phyloP scores from a whole-genome alignment of 495 filamentous ascomycete species.

The Daldinia loculata region DNA sequence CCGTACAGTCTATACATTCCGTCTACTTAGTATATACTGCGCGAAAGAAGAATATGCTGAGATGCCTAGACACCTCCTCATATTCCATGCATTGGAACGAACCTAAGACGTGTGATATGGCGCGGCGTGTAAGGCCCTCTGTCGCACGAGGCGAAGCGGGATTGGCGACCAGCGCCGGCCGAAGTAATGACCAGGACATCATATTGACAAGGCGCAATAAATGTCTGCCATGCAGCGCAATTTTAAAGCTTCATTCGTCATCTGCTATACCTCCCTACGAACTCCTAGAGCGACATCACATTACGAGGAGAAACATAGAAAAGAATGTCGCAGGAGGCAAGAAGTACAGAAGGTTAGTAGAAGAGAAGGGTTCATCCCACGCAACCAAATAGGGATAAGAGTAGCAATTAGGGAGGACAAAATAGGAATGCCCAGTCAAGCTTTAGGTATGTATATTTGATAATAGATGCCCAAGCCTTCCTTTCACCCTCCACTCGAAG shows the following conservation, averaged over 20 bases:
- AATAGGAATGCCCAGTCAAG: slow-evolving; percentile 16
- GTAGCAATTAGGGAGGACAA: slow-evolving; percentile 21
- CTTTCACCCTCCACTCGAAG: slow-evolving; percentile 16
- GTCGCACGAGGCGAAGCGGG: slow-evolving; percentile 40
- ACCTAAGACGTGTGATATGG: slow-evolving; percentile 42
- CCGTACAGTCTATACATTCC: slow-evolving; percentile 37
- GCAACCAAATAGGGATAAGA: slow-evolving; percentile 30
- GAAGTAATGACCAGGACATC: slow-evolving; percentile 42
- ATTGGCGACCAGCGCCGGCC: slow-evolving; percentile 46
- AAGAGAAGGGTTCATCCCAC: slow-evolving; percentile 17
- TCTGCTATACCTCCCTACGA: slow-evolving; percentile 25
- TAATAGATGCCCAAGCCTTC: slow-evolving; percentile 24
- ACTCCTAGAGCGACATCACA: slow-evolving; percentile 3
- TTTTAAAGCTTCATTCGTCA: slow-evolving; percentile 25
- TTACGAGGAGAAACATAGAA: slow-evolving; percentile 7
- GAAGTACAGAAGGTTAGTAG: slow-evolving; percentile 3
- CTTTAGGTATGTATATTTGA: slow-evolving; percentile 18
- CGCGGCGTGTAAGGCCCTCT: slow-evolving; percentile 38
- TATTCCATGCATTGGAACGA: slow-evolving; percentile 26
- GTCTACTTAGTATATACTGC: slow-evolving; percentile 41
- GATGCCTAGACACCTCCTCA: slow-evolving; percentile 17
- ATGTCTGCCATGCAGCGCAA: slow-evolving; percentile 28
- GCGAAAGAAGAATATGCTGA: slow-evolving; percentile 9
- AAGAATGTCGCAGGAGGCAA: slow-evolving; percentile 11
- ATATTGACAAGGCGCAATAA: slow-evolving; percentile 36